phyloP scores from a whole-genome alignment of 1,284 basidiomycete species.

The Rhodotorula sp. region DNA sequence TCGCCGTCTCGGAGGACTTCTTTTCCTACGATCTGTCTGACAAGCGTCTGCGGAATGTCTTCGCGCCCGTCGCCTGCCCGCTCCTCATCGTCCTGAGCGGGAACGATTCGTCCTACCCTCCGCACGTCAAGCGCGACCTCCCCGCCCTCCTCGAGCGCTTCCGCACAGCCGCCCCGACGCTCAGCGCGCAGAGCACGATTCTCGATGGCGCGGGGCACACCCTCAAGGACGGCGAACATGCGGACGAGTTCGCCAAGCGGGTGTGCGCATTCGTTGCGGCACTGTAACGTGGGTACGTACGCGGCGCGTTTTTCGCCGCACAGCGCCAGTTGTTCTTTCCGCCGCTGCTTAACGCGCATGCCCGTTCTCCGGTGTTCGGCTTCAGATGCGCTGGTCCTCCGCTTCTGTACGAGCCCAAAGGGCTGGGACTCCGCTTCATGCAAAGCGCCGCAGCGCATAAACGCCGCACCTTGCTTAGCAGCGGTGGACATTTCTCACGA shows the following conservation, averaged over 20 bases:
- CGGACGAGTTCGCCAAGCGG: neutral
- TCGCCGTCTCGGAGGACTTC: constrained; percentile 8
- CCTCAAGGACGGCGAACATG: neutral
- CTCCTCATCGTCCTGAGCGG: neutral
- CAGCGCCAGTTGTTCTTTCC: neutral
- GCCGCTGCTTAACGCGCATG: no score
- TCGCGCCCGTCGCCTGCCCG: constrained; percentile 3
- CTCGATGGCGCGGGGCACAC: constrained; percentile 2
- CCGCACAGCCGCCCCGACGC: neutral
- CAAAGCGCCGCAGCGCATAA: no score
- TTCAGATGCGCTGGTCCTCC: neutral
- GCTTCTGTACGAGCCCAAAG: neutral
- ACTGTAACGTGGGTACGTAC: neutral
- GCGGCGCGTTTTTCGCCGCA: neutral
- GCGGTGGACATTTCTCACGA: no score
- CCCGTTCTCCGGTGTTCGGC: no score
- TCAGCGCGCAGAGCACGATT: neutral
- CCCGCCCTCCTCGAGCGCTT: constrained; percentile 7
- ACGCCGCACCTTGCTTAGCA: no score
- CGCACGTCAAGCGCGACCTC: neutral
- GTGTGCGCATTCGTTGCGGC: neutral
- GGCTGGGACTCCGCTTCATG: neutral
- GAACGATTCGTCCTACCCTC: constrained; percentile 2
- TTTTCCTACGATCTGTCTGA: constrained; percentile 13
- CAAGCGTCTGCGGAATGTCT: neutral